Evolutionary conservation across 2,329 filamentous ascomycete species (phyloP).

Genomic region (Trichoderma breve): DNA sequence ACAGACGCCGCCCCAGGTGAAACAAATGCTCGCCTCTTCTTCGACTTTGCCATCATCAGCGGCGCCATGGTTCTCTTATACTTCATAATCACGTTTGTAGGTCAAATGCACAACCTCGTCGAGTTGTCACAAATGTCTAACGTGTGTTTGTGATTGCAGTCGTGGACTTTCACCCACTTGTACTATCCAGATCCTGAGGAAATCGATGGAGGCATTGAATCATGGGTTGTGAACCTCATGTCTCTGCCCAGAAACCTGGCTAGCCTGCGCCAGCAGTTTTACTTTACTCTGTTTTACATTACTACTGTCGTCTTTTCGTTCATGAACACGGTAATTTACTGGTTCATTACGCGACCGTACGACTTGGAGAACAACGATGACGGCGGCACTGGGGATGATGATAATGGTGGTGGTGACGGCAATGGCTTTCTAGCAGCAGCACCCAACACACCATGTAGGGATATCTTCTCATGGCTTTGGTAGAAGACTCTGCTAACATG

Average conservation of each 20-base stretch:
- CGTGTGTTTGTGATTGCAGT: constrained; percentile 30
- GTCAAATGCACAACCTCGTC: constrained; percentile 26
- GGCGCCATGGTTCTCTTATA: constrained; percentile 45
- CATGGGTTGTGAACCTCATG: constrained; percentile 39
- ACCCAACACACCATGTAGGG: constrained; percentile 17
- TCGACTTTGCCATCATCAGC: constrained; percentile 49
- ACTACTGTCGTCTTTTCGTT: constrained; percentile 46
- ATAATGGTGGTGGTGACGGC: neutral
- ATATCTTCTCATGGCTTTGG: neutral
- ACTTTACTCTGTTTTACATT: constrained; percentile 52
- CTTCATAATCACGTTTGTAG: constrained; percentile 47
- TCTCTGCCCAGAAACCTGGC: constrained; percentile 46
- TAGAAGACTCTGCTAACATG: constrained; percentile 22
- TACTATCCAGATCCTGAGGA: constrained; percentile 45
- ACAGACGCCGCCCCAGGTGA: constrained; percentile 38
- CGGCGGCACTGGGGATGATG: neutral
- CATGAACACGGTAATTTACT: constrained; percentile 52
- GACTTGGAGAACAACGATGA: constrained; percentile 20
- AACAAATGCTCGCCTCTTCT: constrained; percentile 43
- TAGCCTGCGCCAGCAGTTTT: constrained; percentile 43
- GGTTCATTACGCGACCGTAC: constrained; percentile 40
- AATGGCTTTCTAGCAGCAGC: neutral
- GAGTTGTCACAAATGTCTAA: neutral
- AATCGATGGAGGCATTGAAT: constrained; percentile 37
- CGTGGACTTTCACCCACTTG: constrained; percentile 53